phyloP scores from a whole-genome alignment of 768 basidiomycete genomes.

The Podaxis pistillaris region DNA sequence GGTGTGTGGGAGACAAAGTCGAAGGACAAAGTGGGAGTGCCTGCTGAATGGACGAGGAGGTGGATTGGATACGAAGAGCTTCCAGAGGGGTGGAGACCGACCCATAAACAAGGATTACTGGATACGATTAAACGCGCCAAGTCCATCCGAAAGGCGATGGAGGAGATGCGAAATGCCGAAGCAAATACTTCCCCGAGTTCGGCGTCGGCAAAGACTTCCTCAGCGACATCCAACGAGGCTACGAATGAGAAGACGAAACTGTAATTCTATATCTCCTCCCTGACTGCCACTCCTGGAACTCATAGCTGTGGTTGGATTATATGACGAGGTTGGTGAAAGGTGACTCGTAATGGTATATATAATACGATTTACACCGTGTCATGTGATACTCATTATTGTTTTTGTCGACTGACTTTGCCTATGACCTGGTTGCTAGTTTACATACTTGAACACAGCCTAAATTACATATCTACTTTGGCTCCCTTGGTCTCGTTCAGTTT shows the following conservation, averaged over 20 bases:
- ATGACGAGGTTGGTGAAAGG: too few relatives aligned
- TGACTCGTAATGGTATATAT: too few relatives aligned
- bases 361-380: too few relatives aligned
- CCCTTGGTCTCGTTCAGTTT: too few relatives aligned
- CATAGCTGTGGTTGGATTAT: background rate
- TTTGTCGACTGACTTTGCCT: too few relatives aligned
- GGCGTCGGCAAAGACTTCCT: background rate
- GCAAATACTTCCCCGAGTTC: background rate
- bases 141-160: constrained; percentile 28
- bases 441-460: too few relatives aligned
- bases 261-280: background rate
- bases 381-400: too few relatives aligned
- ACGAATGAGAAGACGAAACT: background rate
- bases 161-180: constrained; percentile 23
- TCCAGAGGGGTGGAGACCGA: constrained; percentile 44
- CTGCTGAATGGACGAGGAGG: constrained; percentile 40
- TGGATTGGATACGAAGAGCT: constrained; percentile 56
- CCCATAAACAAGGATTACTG: constrained; percentile 32
- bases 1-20: constrained; percentile 50
- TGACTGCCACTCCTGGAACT: background rate
- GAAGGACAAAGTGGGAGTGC: constrained; percentile 38
- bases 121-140: constrained; percentile 34
- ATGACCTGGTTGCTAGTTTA: too few relatives aligned
- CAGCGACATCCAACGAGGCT: background rate
- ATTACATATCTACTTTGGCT: too few relatives aligned